Conservation (phyloP, 2,329 filamentous ascomycete species). For the Diaporthe destruens region DNA sequence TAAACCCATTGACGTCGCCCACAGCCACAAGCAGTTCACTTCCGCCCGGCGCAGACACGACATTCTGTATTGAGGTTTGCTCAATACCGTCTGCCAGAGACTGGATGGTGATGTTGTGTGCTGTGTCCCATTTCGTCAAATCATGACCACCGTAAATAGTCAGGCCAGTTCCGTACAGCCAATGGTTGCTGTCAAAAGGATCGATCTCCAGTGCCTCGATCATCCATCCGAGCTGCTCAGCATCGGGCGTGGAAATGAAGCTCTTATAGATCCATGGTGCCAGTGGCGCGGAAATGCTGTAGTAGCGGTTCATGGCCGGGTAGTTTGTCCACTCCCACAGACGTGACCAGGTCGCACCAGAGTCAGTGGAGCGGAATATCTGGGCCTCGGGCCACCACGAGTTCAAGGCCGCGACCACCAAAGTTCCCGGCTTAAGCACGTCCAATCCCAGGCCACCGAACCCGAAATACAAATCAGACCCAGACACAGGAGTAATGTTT, state of each 20-base stretch:
- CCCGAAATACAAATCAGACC: slow-evolving; percentile 62
- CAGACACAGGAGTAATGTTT: slow-evolving; percentile 67
- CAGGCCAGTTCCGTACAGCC: slow-evolving; percentile 70
- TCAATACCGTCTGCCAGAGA: slow-evolving; percentile 68
- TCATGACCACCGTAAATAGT: slow-evolving; percentile 59
- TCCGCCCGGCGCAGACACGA: slow-evolving; percentile 63
- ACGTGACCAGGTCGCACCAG: slow-evolving; percentile 65
- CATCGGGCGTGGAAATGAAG: slow-evolving; percentile 58
- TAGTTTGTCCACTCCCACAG: slow-evolving; percentile 66
- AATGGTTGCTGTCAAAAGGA: slow-evolving; percentile 70
- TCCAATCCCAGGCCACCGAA: slow-evolving; percentile 70
- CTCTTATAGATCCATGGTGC: slow-evolving; percentile 67
- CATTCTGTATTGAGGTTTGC: slow-evolving; percentile 62
- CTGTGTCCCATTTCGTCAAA: slow-evolving; percentile 66
- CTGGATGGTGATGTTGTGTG: slow-evolving; percentile 61
- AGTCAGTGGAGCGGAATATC: slow-evolving; percentile 67
- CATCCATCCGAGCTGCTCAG: slow-evolving; percentile 71
- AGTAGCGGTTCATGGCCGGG: slow-evolving; percentile 60
- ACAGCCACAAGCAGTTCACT: slow-evolving; percentile 65
- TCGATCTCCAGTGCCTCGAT: slow-evolving; percentile 70
- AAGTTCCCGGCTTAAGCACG: slow-evolving; percentile 64
- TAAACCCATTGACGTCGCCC: slow-evolving; percentile 66
- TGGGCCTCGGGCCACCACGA: slow-evolving; percentile 71
- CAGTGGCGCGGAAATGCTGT: slow-evolving; percentile 58
- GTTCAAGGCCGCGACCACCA: slow-evolving; percentile 69